A percentile compares a stretch with the other conserved stretches of the same genome.
Evolutionary conservation across 2,329 filamentous ascomycete species (phyloP).

Genomic region (Aspergillus viridinutans): DNA sequence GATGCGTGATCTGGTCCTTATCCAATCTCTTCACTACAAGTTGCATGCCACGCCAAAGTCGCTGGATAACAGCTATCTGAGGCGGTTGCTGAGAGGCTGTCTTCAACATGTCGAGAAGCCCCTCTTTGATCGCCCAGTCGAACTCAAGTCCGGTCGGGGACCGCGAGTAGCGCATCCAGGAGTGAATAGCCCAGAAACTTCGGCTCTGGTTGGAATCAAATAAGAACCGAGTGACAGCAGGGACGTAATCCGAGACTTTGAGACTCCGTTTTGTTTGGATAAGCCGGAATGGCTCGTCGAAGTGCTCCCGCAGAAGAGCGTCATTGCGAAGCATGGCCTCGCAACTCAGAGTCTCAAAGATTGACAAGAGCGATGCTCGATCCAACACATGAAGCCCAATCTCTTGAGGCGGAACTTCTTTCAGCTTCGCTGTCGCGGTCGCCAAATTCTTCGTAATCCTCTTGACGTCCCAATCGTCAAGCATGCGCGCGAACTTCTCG

Average conservation of each 20-base stretch:
- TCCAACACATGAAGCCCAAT: conserved; percentile 50
- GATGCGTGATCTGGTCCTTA: conserved; percentile 69
- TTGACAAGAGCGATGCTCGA: conserved; percentile 64
- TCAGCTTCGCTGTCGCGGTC: conserved; percentile 54
- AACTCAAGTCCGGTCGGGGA: conserved; percentile 69
- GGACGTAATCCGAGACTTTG: conserved; percentile 69
- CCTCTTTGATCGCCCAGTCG: conserved; percentile 78
- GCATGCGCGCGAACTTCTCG: conserved; percentile 50
- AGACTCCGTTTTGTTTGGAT: conserved; percentile 76
- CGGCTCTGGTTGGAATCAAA: conserved; percentile 67
- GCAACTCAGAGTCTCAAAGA: conserved; percentile 87
- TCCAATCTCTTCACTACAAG: conserved; percentile 71
- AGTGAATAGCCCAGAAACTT: conserved; percentile 62
- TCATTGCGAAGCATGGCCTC: conserved; percentile 66
- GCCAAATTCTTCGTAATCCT: conserved; percentile 59
- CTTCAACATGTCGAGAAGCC: conserved; percentile 63
- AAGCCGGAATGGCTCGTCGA: conserved; percentile 78
- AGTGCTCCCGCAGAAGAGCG: conserved; percentile 53
- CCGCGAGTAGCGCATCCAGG: conserved; percentile 63
- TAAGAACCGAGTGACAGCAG: conserved; percentile 79
- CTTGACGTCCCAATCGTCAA: conserved; percentile 58
- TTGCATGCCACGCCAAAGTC: conserved; percentile 75
- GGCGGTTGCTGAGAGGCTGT: conserved; percentile 55
- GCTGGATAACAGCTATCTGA: conserved; percentile 54
- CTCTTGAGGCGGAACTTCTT: conserved; percentile 46